Evolutionary conservation across 1,284 basidiomycete species (phyloP), one percentile per base, ranked within the genome.

Genomic region (Cryptococcus floricola): DNA sequence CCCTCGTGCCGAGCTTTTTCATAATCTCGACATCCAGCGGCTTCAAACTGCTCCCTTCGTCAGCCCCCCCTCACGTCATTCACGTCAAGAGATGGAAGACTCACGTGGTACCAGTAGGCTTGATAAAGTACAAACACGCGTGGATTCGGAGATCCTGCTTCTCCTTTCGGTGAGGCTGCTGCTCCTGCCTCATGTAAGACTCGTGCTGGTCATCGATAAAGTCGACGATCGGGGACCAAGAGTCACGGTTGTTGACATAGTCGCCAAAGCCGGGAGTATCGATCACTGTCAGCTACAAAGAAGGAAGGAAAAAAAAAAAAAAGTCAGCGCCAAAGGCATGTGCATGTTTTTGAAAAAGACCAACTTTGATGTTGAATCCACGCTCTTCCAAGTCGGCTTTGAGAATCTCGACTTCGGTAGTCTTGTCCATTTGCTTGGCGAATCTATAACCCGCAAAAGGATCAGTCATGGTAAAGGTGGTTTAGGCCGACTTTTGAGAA

Each of bases 141-240:
- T 99, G 95, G 9, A 99, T 94, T 50, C 95, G 82, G 65, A 97
- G 81, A 80, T 99, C 95, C 47, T 88, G 90, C 83, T 98, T 98
- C 68, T 95, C 90, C 59, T 80, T 81, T 58, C 96, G 84, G 79
- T 91, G 85, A 10, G 96, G 96, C 78, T 98, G 96, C 79, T 98
- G 96, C 80, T 99, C 95, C 80, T 98, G 95, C 57, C 95, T 85
- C 95, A 99, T 98, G 80, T 95, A 99, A 34, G 89, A 88, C 79
- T 98, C 96, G 77, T 98, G 95, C 81, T 98, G 95, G 82, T 98
- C 96, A 77, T 99, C 96, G 70, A 98, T 92, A 77, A 98, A 98
- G 78, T 99, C 95, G 73, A 99, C 88, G 63, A 99, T 98, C 56
- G 96, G 95, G 19, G 86, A 83, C 95, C 95, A 99, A 44, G 90